These are phyloP conservation scores for Leccinum rimulosum DNA, from an alignment of 768 basidiomycete species.

Conservation along the genomic window DNA sequence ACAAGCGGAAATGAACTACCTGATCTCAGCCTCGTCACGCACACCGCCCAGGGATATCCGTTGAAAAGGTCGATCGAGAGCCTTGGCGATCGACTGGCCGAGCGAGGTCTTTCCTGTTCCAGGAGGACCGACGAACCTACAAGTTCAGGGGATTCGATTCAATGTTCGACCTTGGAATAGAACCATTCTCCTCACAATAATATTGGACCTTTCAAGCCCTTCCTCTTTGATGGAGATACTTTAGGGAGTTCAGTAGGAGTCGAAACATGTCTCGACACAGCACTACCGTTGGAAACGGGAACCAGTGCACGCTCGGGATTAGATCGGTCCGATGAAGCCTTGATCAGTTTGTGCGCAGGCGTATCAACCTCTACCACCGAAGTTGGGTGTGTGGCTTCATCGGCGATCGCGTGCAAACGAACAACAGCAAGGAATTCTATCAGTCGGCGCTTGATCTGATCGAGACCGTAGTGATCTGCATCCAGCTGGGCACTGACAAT, in stretches of 20 bases:
- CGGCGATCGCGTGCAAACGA: conserved; percentile 43
- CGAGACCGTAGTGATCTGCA: conserved; percentile 87
- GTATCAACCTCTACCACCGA: conserved; percentile 1
- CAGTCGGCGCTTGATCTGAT: conserved; percentile 87
- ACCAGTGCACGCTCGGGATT: conserved; percentile 24
- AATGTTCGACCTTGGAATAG: not conserved
- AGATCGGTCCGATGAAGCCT: conserved; percentile 19
- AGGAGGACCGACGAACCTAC: conserved; percentile 86
- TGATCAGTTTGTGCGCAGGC: conserved; percentile 19
- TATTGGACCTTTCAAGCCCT: conserved; percentile 66
- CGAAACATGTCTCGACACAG: conserved; percentile 12
- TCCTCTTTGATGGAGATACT: conserved; percentile 22
- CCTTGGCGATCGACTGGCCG: conserved; percentile 83
- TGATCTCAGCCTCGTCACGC: conserved; percentile 85
- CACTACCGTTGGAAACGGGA: conserved; percentile 12
- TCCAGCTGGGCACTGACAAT: conserved; percentile 61
- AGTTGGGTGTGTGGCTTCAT: conserved; percentile 11
- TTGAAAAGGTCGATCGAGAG: conserved; percentile 83
- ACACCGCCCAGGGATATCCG: conserved; percentile 91
- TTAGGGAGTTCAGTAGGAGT: conserved; percentile 6
- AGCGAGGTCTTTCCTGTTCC: conserved; percentile 92
- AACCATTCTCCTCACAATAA: conserved; percentile 45
- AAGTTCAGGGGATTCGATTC: not conserved
- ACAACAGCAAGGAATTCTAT: conserved; percentile 93
- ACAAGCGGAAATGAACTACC: conserved; percentile 22